phyloP scores from a whole-genome alignment of 805 yeast species.

The Osmozyma mogii region DNA sequence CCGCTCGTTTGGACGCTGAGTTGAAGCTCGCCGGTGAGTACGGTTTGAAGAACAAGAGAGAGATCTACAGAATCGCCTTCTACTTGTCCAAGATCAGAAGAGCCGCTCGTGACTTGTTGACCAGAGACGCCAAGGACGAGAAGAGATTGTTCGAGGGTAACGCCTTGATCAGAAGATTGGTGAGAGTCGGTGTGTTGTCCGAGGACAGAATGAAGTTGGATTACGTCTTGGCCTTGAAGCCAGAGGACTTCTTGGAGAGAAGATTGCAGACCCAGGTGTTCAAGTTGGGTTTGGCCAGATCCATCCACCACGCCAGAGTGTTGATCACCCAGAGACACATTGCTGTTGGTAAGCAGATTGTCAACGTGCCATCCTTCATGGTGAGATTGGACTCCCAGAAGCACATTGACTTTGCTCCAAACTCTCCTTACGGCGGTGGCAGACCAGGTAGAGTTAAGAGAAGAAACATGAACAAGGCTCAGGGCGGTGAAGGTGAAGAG shows the following conservation, averaged over 20 bases:
- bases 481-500: conserved; percentile 54
- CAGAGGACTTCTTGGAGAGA: conserved; percentile 99
- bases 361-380: conserved; percentile 97
- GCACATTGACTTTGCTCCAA: conserved; percentile 99
- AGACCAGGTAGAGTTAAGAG: conserved; percentile 99
- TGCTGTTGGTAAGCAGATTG: conserved; percentile 99
- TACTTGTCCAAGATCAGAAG: conserved; percentile 99
- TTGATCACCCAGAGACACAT: conserved; percentile 98
- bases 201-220: conserved; percentile 99
- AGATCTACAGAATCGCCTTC: conserved; percentile 98
- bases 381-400: conserved; percentile 99
- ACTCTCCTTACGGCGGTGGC: conserved; percentile 99
- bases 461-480: conserved; percentile 60
- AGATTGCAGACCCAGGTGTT: conserved; percentile 99
- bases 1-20: conserved; percentile 99
- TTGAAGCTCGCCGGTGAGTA: conserved; percentile 98
- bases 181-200: conserved; percentile 94
- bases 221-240: conserved; percentile 96
- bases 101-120: conserved; percentile 99
- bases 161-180: conserved; percentile 99
- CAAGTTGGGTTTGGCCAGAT: conserved; percentile 99
- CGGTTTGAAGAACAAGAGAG: conserved; percentile 99
- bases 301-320: conserved; percentile 99
- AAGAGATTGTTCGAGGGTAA: conserved; percentile 99
- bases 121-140: conserved; percentile 99